These are phyloP conservation scores for Tulasnella sp. DNA, from an alignment of 768 basidiomycete species.

Conservation along the genomic window DNA sequence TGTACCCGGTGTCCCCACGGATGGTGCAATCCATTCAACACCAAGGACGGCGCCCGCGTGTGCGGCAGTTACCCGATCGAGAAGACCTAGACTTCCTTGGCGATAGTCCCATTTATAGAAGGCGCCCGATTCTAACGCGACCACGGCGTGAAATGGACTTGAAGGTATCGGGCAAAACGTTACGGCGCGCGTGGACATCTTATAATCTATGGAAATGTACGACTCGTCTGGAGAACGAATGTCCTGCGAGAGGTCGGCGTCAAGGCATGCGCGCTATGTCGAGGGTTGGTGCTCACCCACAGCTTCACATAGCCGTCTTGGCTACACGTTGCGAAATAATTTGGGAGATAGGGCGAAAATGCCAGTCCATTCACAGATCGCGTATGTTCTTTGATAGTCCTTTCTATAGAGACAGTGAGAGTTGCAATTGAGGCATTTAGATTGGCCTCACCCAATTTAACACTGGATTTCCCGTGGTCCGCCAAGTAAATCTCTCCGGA, in stretches of 20 bases:
- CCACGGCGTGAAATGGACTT: constrained; percentile 7
- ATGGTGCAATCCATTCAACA: constrained; percentile 45
- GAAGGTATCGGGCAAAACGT: constrained; percentile 12
- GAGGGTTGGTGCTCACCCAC: constrained; percentile 2
- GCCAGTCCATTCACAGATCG: constrained; percentile 15
- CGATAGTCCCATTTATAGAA: constrained; percentile 50
- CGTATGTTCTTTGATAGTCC: constrained; percentile 14
- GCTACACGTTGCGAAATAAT: constrained; percentile 17
- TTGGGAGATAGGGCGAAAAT: constrained; percentile 6
- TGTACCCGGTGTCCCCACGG: constrained; percentile 18
- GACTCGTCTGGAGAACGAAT: constrained; percentile 9
- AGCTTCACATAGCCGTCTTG: constrained; percentile 18
- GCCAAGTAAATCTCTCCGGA: constrained; percentile 16
- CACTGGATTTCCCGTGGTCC: constrained; percentile 8
- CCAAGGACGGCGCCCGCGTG: constrained; percentile 60
- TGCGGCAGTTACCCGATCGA: constrained; percentile 61
- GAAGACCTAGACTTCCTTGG: constrained; percentile 59
- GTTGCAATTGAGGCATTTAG: neutral
- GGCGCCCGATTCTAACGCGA: constrained; percentile 12
- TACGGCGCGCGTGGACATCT: neutral
- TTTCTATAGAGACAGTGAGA: constrained; percentile 7
- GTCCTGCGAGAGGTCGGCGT: constrained; percentile 2
- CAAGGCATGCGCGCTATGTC: neutral
- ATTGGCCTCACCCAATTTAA: neutral
- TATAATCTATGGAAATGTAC: constrained; percentile 6